Evolutionary conservation across 2,329 filamentous ascomycete species (phyloP).

Genomic region (Juglanconis oblonga): DNA sequence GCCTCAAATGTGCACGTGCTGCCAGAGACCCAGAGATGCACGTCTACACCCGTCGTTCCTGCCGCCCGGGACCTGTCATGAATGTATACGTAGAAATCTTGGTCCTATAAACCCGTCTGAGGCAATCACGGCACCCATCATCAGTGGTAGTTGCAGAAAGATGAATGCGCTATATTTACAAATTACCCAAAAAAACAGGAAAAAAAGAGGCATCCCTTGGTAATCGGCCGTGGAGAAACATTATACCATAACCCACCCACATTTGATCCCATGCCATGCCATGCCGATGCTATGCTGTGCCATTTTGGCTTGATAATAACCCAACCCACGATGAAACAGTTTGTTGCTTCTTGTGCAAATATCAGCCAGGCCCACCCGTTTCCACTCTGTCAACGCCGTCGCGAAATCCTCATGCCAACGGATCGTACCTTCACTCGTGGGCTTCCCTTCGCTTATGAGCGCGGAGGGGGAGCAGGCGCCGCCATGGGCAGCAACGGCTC

Average conservation of each 20-base stretch:
- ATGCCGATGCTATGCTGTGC: neutral
- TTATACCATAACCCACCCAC: no score
- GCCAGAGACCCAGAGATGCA: neutral
- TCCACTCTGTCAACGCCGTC: no score
- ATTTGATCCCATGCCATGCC: neutral
- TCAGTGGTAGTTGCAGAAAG: no score
- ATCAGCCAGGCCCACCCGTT: no score
- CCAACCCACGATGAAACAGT: no score
- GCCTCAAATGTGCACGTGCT: neutral
- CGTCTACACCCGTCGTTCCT: neutral
- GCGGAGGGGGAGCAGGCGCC: neutral
- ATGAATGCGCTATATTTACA: neutral
- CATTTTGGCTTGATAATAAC: neutral
- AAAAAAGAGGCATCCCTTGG: no score
- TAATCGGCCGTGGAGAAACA: neutral
- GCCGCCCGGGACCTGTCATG: no score
- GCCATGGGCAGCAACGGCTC: slow-evolving; percentile 25
- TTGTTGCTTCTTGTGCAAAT: no score
- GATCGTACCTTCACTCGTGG: neutral
- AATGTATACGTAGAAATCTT: no score
- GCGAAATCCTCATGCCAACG: no score
- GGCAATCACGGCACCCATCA: no score
- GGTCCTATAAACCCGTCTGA: no score
- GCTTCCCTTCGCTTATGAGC: neutral
- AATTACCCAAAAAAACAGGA: neutral